Percentiles rank a stretch among this genome's conserved stretches.
phyloP scores from a whole-genome alignment of 208 protist genomes.

The Novymonas esmeraldas region DNA sequence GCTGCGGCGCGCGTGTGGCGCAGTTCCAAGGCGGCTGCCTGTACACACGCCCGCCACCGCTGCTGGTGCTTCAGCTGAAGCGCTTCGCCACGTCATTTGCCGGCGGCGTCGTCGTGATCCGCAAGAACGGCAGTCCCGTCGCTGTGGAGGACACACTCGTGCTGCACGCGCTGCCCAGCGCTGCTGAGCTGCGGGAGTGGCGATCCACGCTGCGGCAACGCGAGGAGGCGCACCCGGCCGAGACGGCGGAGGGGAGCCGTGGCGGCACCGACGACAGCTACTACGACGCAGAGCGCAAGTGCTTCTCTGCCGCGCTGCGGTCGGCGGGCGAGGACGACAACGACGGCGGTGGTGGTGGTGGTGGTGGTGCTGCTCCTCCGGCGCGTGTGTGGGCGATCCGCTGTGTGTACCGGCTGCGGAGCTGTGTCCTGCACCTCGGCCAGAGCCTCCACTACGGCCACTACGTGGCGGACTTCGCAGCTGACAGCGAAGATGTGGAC shows the following conservation, averaged over 20 bases:
- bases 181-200: slow-evolving; percentile 9
- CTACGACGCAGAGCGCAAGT: slow-evolving; percentile 30
- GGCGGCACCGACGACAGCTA: not conserved
- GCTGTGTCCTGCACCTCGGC: slow-evolving; percentile 62
- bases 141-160: slow-evolving; percentile 30
- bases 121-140: slow-evolving; percentile 25
- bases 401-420: slow-evolving; percentile 51
- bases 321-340: not conserved
- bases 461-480: slow-evolving; percentile 70
- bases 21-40: slow-evolving; percentile 76
- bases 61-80: slow-evolving; percentile 81
- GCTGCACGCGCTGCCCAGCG: slow-evolving; percentile 26
- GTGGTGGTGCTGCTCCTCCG: not conserved
- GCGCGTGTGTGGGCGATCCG: slow-evolving; percentile 22
- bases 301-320: slow-evolving; percentile 28
- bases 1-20: slow-evolving; percentile 35
- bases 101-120: slow-evolving; percentile 31
- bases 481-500: slow-evolving; percentile 9
- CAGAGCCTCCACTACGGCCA: slow-evolving; percentile 52
- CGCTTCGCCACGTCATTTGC: slow-evolving; percentile 60
- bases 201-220: not conserved
- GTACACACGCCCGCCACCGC: slow-evolving; percentile 42
- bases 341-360: not conserved
- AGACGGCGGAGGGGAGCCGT: not conserved
- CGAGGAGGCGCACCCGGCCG: not conserved